Evolutionary conservation across 768 basidiomycete species (phyloP).

Genomic region (Paxillus rubicundulus): DNA sequence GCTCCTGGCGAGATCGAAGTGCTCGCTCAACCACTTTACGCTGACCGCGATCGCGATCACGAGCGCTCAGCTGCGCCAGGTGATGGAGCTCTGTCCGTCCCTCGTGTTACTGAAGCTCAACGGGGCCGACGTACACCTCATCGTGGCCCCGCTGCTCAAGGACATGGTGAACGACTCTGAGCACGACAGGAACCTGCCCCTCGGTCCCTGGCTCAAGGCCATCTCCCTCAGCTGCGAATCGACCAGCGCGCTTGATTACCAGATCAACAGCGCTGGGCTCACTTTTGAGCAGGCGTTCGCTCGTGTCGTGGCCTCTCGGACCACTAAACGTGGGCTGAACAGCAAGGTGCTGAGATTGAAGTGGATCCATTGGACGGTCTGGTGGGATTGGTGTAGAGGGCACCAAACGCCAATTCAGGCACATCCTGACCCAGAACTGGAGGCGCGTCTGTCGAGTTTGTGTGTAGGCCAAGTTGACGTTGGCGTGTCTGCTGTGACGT

Average conservation of each 20-base stretch:
- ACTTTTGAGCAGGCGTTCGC: constrained; percentile 29
- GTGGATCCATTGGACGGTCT: constrained; percentile 33
- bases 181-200: constrained; percentile 14
- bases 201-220: constrained; percentile 30
- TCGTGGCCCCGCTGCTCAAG: constrained; percentile 18
- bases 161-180: constrained; percentile 25
- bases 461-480: constrained; percentile 29
- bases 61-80: constrained; percentile 21
- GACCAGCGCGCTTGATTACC: constrained; percentile 17
- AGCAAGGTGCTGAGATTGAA: constrained; percentile 28
- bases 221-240: constrained; percentile 32
- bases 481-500: constrained; percentile 27
- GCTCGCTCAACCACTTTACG: constrained; percentile 30
- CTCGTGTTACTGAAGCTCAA: constrained; percentile 29
- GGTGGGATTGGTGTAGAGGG: constrained; percentile 27
- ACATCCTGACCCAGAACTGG: constrained; percentile 23
- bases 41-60: constrained; percentile 25
- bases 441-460: constrained; percentile 18
- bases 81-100: constrained; percentile 30
- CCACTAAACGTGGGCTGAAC: constrained; percentile 17
- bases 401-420: constrained; percentile 17
- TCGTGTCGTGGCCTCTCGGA: constrained; percentile 24
- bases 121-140: constrained; percentile 20
- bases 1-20: constrained; percentile 26
- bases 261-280: constrained; percentile 22